phyloP scores from a whole-genome alignment of 2,329 filamentous ascomycete genomes.

The Ophiocordyceps sinensis region DNA sequence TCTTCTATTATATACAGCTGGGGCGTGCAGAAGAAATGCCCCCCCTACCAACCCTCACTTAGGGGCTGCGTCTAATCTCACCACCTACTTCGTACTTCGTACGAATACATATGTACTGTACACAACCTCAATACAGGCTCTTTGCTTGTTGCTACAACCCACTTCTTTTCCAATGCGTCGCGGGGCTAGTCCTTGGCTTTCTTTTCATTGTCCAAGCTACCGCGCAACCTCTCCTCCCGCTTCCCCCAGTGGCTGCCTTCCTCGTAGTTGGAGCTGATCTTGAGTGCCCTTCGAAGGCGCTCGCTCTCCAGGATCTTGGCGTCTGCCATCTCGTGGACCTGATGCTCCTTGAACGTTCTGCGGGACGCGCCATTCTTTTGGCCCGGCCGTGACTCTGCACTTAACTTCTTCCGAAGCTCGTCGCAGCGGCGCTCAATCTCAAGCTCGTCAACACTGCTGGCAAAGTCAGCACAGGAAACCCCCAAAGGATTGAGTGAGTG shows the following conservation, averaged over 20 bases:
- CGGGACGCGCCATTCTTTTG: constrained; percentile 19
- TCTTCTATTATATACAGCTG: no score
- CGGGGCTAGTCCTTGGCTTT: constrained; percentile 9
- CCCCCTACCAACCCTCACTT: no score
- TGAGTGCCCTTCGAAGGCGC: constrained; percentile 68
- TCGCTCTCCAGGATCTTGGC: constrained; percentile 96
- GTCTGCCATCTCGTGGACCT: constrained; percentile 90
- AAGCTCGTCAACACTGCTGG: constrained; percentile 59
- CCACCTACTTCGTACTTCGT: no score
- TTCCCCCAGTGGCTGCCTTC: constrained; percentile 77
- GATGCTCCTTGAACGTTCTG: constrained; percentile 66
- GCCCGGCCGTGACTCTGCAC: constrained; percentile 21
- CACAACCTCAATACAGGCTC: no score
- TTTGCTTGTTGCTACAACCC: no score
- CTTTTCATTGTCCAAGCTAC: constrained; percentile 24
- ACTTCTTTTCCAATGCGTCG: background rate
- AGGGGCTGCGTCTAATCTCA: no score
- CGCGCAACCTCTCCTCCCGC: constrained; percentile 55
- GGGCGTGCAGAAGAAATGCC: no score
- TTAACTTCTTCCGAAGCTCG: constrained; percentile 24
- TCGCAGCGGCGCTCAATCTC: constrained; percentile 61
- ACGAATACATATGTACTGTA: no score
- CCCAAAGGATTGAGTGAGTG: background rate
- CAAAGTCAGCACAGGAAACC: constrained; percentile 3
- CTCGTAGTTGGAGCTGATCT: constrained; percentile 73